Evolutionary conservation across 768 basidiomycete genomes (phyloP).

Genomic region (Coprinopsis sp.): DNA sequence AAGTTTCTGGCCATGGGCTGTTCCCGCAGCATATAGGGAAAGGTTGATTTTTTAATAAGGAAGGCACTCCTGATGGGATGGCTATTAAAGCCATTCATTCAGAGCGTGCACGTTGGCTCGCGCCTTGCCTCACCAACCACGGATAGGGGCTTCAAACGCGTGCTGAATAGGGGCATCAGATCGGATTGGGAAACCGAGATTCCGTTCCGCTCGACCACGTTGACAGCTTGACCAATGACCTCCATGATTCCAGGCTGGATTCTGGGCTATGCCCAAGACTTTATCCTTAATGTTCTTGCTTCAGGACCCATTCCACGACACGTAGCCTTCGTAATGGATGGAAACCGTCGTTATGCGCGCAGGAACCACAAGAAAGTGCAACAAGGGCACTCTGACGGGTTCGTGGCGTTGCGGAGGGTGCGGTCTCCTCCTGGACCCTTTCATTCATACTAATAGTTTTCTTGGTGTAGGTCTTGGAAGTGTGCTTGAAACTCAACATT

Average conservation of each 20-base stretch:
- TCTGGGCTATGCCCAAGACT: slow-evolving; percentile 28
- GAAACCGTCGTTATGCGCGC: slow-evolving; percentile 88
- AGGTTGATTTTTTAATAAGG: no score
- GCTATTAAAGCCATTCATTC: no score
- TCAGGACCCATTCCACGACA: slow-evolving; percentile 86
- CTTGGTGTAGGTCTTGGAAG: slow-evolving; percentile 75
- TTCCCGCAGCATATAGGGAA: no score
- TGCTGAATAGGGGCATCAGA: no score
- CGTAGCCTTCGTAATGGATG: slow-evolving; percentile 96
- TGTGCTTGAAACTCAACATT: slow-evolving; percentile 77
- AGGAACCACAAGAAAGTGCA: slow-evolving; percentile 55
- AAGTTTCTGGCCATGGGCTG: no score
- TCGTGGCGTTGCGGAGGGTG: slow-evolving; percentile 73
- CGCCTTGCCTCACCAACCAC: no score
- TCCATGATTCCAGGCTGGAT: not conserved
- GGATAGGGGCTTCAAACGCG: no score
- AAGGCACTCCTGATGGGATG: no score
- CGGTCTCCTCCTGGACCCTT: slow-evolving; percentile 21
- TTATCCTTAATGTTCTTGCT: slow-evolving; percentile 63
- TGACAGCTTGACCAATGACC: no score
- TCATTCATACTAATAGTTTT: not conserved
- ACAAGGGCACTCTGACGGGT: slow-evolving; percentile 85
- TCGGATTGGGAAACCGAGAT: no score
- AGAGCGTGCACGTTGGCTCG: no score
- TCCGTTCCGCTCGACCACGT: no score